Conservation (phyloP, 441 rosid species). For the Populus hybrid region DNA sequence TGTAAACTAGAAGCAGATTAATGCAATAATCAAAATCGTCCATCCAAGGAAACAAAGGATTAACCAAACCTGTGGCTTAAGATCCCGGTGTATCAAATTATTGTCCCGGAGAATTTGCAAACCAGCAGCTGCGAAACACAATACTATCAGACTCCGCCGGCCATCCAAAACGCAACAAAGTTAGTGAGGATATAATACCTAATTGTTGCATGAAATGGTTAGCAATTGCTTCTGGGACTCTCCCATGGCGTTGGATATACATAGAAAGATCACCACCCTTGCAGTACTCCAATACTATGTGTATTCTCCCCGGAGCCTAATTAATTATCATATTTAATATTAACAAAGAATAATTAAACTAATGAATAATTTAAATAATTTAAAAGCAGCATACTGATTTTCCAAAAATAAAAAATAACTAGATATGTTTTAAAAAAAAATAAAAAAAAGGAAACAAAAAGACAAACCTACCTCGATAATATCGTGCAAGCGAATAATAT, state of each 20-base stretch:
- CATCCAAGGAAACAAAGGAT: slow-evolving; percentile 13
- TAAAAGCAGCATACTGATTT: slow-evolving; percentile 1
- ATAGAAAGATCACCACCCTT: slow-evolving; percentile 91
- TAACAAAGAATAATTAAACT: neutral
- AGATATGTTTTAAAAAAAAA: neutral
- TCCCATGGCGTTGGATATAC: slow-evolving; percentile 75
- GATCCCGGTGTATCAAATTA: slow-evolving; percentile 93
- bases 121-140: slow-evolving; percentile 64
- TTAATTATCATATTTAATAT: neutral
- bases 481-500: slow-evolving; percentile 84
- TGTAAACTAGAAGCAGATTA: neutral
- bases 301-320: slow-evolving; percentile 80
- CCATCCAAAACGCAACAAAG: slow-evolving; percentile 1
- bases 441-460: neutral
- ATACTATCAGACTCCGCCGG: slow-evolving; percentile 16
- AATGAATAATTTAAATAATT: neutral
- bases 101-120: slow-evolving; percentile 86
- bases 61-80: slow-evolving; percentile 89
- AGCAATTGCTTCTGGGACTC: slow-evolving; percentile 72
- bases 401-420: neutral
- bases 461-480: slow-evolving; percentile 65
- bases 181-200: slow-evolving; percentile 5
- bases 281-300: slow-evolving; percentile 87
- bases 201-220: slow-evolving; percentile 95
- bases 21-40: neutral